Evolutionary conservation across 1,139 yeast species (phyloP).

Genomic region (Hansenula sp.): DNA sequence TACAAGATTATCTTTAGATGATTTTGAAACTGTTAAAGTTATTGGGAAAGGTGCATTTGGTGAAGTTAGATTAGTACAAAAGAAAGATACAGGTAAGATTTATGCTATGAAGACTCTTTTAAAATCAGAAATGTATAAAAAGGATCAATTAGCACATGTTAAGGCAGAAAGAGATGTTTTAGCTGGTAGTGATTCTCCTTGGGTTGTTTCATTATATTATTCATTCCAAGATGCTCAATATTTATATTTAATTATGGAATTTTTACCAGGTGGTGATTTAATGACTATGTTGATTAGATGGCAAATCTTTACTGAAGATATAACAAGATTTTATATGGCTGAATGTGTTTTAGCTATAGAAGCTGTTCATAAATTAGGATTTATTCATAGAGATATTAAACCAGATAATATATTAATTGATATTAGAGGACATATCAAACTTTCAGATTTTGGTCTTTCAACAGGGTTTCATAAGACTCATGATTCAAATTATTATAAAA

Average conservation of each 20-base stretch:
- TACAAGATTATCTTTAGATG: slow-evolving; percentile 70
- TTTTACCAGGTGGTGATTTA: slow-evolving; percentile 80
- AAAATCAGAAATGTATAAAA: slow-evolving; percentile 78
- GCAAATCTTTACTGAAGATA: slow-evolving; percentile 84
- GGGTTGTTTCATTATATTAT: slow-evolving; percentile 80
- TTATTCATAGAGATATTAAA: slow-evolving; percentile 74
- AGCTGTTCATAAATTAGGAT: slow-evolving; percentile 76
- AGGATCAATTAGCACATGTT: slow-evolving; percentile 80
- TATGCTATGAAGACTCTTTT: slow-evolving; percentile 81
- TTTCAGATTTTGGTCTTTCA: slow-evolving; percentile 79
- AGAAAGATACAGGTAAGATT: slow-evolving; percentile 75
- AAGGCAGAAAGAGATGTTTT: slow-evolving; percentile 83
- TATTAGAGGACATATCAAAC: slow-evolving; percentile 72
- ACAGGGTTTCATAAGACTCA: slow-evolving; percentile 86
- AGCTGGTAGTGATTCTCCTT: slow-evolving; percentile 82
- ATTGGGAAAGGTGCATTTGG: slow-evolving; percentile 89
- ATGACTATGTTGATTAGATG: slow-evolving; percentile 87
- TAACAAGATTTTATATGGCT: slow-evolving; percentile 80
- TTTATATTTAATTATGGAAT: slow-evolving; percentile 76
- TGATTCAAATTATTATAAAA: slow-evolving; percentile 73
- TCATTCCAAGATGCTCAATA: slow-evolving; percentile 79
- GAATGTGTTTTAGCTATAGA: slow-evolving; percentile 83
- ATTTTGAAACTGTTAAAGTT: slow-evolving; percentile 74
- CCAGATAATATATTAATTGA: slow-evolving; percentile 81
- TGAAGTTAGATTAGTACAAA: slow-evolving; percentile 79